Evolutionary conservation across 495 filamentous ascomycete species (phyloP), one percentile per base, ranked within the genome.

Genomic region (Aspergillus olivimuriae): DNA sequence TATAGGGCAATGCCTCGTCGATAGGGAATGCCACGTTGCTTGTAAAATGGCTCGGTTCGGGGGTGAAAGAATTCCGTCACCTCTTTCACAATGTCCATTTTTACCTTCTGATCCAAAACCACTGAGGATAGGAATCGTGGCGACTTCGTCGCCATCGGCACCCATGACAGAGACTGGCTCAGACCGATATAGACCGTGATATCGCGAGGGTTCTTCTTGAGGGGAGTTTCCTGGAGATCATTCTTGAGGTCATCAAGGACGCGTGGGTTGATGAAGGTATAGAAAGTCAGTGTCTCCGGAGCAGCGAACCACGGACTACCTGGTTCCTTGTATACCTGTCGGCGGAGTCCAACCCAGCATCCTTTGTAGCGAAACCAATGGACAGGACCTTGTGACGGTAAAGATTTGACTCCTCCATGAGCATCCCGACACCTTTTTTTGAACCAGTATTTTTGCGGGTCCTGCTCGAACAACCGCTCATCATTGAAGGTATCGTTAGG

Each of bases 21-120:
- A 52, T 86, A 87, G 0, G 78, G 78, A 45, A 84, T 74, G 16
- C 78, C 77, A 15, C 77, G 73, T 53, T 77, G 74, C 5, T 47
- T 41, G 44, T 72, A 73, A 56, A 55, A 73, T 9, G 41, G 26
- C 30, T 31, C 15, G 9, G 46, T 50, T 9, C 30, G 4, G 14
- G 44, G 50, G 31, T 47, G 26, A 5, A 57, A 45, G 35, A 43
- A 57, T 9, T 42, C 33, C 12, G 45, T 12, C 20, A 50, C 40
- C 39, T 58, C 51, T 17, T 43, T 30, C 2, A 57, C 6, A 11
- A 57, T 22, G 4, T 10, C 9, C 3, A 38, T 21, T 32, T 58
- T 58, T 16, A 18, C 10, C 11, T 41, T 10, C 11, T 6, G 23
- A 31, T 41, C 39, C 10, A 41, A 16, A 15, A 41, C 15, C 3